Evolutionary conservation across 306 rosid genomes (phyloP), one percentile per base, ranked within the genome.

Genomic region (Malus sieversii): DNA sequence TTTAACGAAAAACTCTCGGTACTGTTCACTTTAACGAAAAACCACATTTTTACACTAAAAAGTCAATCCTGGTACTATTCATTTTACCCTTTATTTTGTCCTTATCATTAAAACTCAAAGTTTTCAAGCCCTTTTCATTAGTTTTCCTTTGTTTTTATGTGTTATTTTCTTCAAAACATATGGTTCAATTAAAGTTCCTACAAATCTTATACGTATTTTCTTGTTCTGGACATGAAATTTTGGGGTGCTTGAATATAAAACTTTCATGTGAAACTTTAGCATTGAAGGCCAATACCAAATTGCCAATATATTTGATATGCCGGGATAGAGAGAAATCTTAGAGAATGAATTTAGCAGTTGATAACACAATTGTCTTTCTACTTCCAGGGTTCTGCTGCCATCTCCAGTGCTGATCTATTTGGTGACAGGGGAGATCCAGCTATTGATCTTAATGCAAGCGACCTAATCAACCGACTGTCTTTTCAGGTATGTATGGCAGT

Each of bases 361-460:
- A 40, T 81, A 23, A 67, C 71, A 38, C 64, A 29, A 27, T 27
- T 19, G 53, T 78, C 46, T 68, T 83, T 29, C 71, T 75, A 74
- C 61, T 53, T 89, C 62, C 83, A 94, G 98, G 82, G 86, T 75
- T 92, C 93, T n/a, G 78, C 85, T 74, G 83, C 96, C 74, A 94
- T 94, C 81, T 94, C 97, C 23, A 94, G 97, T 82, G 90, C 95
- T 8, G 98, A 94, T 76, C 88, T 94, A 45, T 94, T 94, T 69
- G 96, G 97, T 40, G 69, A 85, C 77, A 69, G 82, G 5, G 42
- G 40, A 15, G 91, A 93, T 83, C 72, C 81, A n/a, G 44, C 90
- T 69, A 68, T 86, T 80, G 97, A 91, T 88, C 60, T 88, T 60
- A 73, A 82, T 45, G 89, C 92, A 11, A 81, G 83, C 23, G 97